A percentile compares a stretch with the other conserved stretches of the same genome.
These are phyloP conservation scores for Heimioporus sp. DNA, from an alignment of 768 basidiomycete genomes.

Conservation along the genomic window DNA sequence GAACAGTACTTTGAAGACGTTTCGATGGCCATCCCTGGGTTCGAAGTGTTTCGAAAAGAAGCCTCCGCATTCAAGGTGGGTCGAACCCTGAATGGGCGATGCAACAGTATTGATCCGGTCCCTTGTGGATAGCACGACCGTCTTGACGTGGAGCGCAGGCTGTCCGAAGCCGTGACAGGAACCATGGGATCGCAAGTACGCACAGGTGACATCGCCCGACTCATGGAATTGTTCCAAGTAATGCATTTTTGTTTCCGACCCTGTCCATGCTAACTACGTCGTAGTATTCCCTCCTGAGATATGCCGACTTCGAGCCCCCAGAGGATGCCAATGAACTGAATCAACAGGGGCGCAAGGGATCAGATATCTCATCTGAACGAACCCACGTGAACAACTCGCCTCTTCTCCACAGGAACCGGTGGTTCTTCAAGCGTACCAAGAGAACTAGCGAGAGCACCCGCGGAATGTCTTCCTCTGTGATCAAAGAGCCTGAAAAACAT, in stretches of 20 bases:
- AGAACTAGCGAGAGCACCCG: conserved; percentile 29
- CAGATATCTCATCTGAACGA: conserved; percentile 37
- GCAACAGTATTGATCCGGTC: conserved; percentile 1
- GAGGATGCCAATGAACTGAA: conserved; percentile 26
- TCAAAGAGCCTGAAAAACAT: conserved; percentile 35
- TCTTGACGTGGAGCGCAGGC: conserved; percentile 64
- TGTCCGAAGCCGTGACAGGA: conserved; percentile 42
- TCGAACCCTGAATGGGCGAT: neutral
- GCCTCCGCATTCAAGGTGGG: conserved; percentile 76
- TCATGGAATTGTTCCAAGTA: conserved; percentile 86
- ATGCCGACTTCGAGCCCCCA: conserved; percentile 63
- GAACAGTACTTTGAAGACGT: conserved; percentile 75
- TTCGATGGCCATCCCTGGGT: conserved; percentile 55
- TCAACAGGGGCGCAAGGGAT: conserved; percentile 27
- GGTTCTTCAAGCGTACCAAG: conserved; percentile 28
- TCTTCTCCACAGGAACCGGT: conserved; percentile 26
- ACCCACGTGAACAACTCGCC: conserved; percentile 40
- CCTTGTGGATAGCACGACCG: conserved; percentile 62
- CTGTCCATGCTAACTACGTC: neutral
- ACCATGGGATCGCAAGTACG: conserved; percentile 52
- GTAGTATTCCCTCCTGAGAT: conserved; percentile 68
- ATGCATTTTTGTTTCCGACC: conserved; percentile 1
- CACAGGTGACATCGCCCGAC: conserved; percentile 76
- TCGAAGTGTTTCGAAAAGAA: conserved; percentile 71
- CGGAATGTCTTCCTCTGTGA: conserved; percentile 29